Evolutionary conservation across 2,329 filamentous ascomycete genomes (phyloP), one percentile per base, ranked within the genome.

Genomic region (Rutstroemia sp.): DNA sequence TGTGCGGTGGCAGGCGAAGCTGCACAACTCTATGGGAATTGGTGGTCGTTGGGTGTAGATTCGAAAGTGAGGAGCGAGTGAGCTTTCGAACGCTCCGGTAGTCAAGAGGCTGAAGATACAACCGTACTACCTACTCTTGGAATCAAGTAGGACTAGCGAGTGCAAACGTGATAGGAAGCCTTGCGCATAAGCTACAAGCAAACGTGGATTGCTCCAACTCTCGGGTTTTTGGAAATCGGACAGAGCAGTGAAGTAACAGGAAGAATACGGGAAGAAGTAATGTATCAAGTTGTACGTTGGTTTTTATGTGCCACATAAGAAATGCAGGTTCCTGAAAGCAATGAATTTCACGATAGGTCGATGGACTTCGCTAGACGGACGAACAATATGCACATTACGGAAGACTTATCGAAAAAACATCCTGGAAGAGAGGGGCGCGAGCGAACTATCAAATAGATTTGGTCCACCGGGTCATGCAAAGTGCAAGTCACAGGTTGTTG

Each of bases 1-100:
- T 51, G 49, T 53, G 54, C 56, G 56, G 58, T 47, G 49, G 62
- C 64, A 64, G 63, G 56, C 57, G 57, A 60, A 63, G 61, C 61
- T 60, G 65, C 62, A 56, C 49, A 63, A 59, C 53, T 45, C 49
- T 41, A 48, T 49, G 59, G 52, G 9, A 47, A 38, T 47, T 37
- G 55, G 19, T 49, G 48, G 21, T 9, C 21, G 10, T 38, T 42
- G 41, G 41, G 30, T 30, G 46, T 58, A 50, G 49, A 53, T 54
- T 30, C 19, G 44, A 39, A 37, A 59, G 50, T 44, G 27, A 38
- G 45, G 52, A 49, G 27, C 39, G 30, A 12, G 30, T 47, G 57
- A 46, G 52, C 53, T 54, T 47, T 54, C 25, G 44, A 10, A 41
- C 21, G 52, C 52, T 49, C 52, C 52, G 52, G 39, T 49, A 27